A percentile compares a stretch with the other conserved stretches of the same genome.
phyloP scores from a whole-genome alignment of 306 rosid genomes.

The Quercus bicolor region DNA sequence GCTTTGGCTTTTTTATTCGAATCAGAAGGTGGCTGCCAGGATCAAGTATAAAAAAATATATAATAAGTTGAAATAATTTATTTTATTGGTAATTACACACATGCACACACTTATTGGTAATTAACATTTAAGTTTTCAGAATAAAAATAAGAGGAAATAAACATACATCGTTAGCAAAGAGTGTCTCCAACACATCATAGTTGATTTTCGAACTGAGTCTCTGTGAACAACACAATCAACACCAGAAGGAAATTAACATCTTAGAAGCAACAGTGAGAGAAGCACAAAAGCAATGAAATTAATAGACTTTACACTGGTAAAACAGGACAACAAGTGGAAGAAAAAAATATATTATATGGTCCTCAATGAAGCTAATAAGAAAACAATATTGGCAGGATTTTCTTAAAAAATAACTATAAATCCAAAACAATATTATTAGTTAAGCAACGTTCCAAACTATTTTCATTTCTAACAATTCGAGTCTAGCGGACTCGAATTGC shows the following conservation, averaged over 20 bases:
- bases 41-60: not conserved
- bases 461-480: too few relatives aligned
- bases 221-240: conserved; percentile 40
- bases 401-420: too few relatives aligned
- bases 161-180: conserved; percentile 49
- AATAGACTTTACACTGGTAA: not conserved
- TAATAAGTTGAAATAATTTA: not conserved
- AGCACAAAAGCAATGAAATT: conserved; percentile 3
- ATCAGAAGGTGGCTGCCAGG: conserved; percentile 7
- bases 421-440: too few relatives aligned
- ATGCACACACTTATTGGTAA: not conserved
- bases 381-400: too few relatives aligned
- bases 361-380: not conserved
- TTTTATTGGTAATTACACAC: not conserved
- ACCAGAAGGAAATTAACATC: not conserved
- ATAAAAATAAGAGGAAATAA: not conserved
- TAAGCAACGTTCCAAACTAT: too few relatives aligned
- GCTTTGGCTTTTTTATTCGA: conserved; percentile 4
- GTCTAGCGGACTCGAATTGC: too few relatives aligned
- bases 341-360: not conserved
- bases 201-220: conserved; percentile 65
- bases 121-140: not conserved
- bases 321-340: not conserved
- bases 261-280: not conserved
- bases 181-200: conserved; percentile 44